A percentile compares a stretch with the other conserved stretches of the same genome.
These are phyloP conservation scores for Cucurbita maxima DNA, from an alignment of 306 rosid species.

Conservation along the genomic window DNA sequence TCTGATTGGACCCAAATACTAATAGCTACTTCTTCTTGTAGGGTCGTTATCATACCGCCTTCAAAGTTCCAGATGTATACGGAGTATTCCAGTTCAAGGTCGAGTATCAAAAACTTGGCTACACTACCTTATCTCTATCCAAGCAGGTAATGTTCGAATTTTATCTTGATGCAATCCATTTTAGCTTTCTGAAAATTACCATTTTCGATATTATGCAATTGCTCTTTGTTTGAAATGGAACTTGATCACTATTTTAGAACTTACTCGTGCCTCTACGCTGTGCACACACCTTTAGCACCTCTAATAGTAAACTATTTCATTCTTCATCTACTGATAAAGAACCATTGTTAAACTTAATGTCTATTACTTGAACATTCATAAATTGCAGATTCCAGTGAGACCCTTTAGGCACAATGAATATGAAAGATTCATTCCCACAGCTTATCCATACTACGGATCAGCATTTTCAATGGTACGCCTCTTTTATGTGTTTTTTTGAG, in stretches of 20 bases:
- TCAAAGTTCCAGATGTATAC: slow-evolving; percentile 94
- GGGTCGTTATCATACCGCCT: slow-evolving; percentile 68
- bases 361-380: slow-evolving; percentile 10
- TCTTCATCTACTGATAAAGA: background rate
- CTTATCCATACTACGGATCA: slow-evolving; percentile 90
- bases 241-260: background rate
- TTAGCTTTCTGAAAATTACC: background rate
- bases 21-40: slow-evolving; percentile 15
- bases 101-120: slow-evolving; percentile 82
- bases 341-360: background rate
- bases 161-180: background rate
- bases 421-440: slow-evolving; percentile 88
- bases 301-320: too few species aligned
- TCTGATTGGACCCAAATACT: background rate
- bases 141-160: slow-evolving; percentile 51
- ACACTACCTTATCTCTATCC: slow-evolving; percentile 60
- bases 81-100: slow-evolving; percentile 99
- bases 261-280: background rate
- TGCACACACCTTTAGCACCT: background rate
- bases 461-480: slow-evolving; percentile 71
- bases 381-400: slow-evolving; percentile 86
- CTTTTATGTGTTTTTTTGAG: slow-evolving; percentile 8
- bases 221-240: background rate
- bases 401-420: slow-evolving; percentile 93
- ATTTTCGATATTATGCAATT: background rate